Base-by-base conservation (phyloP, 345 rosid genomes). In the Pistacia vera region DNA sequence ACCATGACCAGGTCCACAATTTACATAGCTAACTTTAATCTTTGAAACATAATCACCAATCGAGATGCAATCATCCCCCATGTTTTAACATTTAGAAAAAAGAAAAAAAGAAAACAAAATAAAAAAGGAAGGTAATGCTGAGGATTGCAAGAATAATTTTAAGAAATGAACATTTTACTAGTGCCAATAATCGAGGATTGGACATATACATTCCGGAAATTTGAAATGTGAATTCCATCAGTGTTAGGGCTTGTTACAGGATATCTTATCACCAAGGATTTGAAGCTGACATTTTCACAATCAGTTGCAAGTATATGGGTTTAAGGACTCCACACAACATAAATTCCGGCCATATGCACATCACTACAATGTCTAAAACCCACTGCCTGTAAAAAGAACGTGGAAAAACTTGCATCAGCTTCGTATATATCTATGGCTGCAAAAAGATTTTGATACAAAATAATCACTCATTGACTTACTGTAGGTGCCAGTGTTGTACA, bases 241-340 rank as follows among this genome's bases (percentile, higher is more conserved):
- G 88, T 87, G 49, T 85, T 87, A 14, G 88, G 88, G 77, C 90
- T 87, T 7, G 20, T 13, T 2, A 66, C 84, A 0, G 84, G 85
- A 4, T 87, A 55, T 0, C 8, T 22, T 2, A 84, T 81, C 4
- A 1, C 55, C 36, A 81, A 20, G 5, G 3, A 20, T n/a, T 13
- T 25, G n/a, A 85, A 61, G 25, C 52, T 11, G 8, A 77, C 74
- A 63, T 62, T 52, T 20, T 82, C 3, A 33, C 78, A 48, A 4
- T 41, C 64, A 9, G 25, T 8, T 0, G 75, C 33, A 46, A 17
- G 36, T 1, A 82, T 16, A 73, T 85, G 88, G 28, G 66, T 38
- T 73, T 70, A 79, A 11, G 78, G 80, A n/a, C 88, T 85, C 6
- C 80, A 72, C 8, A 57, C 12, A 14, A 81, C 57, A 2, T 3